Base-by-base conservation (phyloP, 1,284 basidiomycete genomes). In the Leccinum pachyderme region DNA sequence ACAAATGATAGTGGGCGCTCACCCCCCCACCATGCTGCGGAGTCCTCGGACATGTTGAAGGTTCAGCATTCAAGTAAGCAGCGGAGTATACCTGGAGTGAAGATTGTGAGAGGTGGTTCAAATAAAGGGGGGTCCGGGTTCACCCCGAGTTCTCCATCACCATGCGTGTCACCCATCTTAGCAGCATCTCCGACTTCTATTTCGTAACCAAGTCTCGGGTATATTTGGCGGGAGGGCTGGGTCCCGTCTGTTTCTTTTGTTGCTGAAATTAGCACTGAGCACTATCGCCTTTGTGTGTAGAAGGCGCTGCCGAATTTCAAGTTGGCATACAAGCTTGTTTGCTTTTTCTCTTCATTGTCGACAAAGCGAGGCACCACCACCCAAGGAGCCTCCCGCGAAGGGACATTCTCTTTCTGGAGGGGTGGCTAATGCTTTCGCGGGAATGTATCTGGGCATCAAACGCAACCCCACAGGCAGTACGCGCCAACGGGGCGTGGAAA, bases 1-100 rank as follows among this genome's bases (percentile, higher is more conserved):
- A 56, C 13, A 49, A 50, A 39, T 12, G 55, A 54, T 31, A 46
- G 24, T 12, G 52, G 44, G 33, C 48, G 45, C 15, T 28, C 24
- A 24, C 29, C 58, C 25, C 51, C 54, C 41, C 50, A 31, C 29
- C 31, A 15, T 27, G 56, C 59, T 48, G 44, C 52, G 47, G 59
- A 59, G 28, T 43, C 58, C 44, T 52, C 59, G 53, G 63, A 69
- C 18, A 27, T 49, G 51, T 41, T 33, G 46, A 56, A 52, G 58
- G 44, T 52, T 24, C 54, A 48, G 33, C 37, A 52, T 12, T 60
- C 59, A 33, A 58, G 49, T 55, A 72, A 63, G 53, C 63, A 63
- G 52, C 69, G 66, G 52, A 60, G 59, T 59, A 64, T 69, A 61
- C 67, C 71, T 49, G 71, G 67, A 45, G 71, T 69, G 11, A 69